Conservation (phyloP, 1,284 basidiomycete species). For the Marasmius tenuissimus region DNA sequence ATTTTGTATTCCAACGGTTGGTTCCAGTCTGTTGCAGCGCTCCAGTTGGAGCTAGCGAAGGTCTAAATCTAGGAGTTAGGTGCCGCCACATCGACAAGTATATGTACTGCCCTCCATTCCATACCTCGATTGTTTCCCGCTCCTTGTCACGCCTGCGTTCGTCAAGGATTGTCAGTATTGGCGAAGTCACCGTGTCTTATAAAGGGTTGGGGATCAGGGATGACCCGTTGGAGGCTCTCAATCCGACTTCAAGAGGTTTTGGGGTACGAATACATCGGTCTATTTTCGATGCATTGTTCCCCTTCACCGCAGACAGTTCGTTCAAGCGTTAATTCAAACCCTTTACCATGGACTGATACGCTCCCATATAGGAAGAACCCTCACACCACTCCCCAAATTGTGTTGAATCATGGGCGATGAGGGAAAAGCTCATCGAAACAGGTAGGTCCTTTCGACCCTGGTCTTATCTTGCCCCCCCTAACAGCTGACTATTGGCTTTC, state of each 20-base stretch:
- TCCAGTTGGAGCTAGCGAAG: too few relatives aligned
- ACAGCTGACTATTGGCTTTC: too few relatives aligned
- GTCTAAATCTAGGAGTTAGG: too few relatives aligned
- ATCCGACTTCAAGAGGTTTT: constrained; percentile 15
- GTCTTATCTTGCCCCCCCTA: background rate
- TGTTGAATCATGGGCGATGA: constrained; percentile 57
- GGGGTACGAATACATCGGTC: constrained; percentile 18
- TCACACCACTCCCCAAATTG: constrained; percentile 20
- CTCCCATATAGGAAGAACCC: constrained; percentile 5
- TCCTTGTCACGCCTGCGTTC: too few relatives aligned
- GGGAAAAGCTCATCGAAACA: constrained; percentile 53
- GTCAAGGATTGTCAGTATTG: too few relatives aligned
- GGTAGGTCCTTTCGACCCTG: constrained; percentile 23
- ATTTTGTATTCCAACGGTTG: too few relatives aligned
- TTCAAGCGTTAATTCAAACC: constrained; percentile 1
- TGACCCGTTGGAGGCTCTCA: constrained; percentile 13
- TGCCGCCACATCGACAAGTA: too few relatives aligned
- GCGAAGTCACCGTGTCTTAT: too few relatives aligned
- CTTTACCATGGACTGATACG: background rate
- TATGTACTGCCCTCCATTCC: too few relatives aligned
- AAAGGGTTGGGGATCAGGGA: constrained; percentile 14
- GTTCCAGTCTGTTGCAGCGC: too few relatives aligned
- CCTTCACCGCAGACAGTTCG: constrained; percentile 1
- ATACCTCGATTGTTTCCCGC: too few relatives aligned
- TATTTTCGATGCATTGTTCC: constrained; percentile 25